A percentile compares a stretch with the other conserved stretches of the same genome.
phyloP scores from a whole-genome alignment of 768 basidiomycete genomes.

The Leccinum arenicola region DNA sequence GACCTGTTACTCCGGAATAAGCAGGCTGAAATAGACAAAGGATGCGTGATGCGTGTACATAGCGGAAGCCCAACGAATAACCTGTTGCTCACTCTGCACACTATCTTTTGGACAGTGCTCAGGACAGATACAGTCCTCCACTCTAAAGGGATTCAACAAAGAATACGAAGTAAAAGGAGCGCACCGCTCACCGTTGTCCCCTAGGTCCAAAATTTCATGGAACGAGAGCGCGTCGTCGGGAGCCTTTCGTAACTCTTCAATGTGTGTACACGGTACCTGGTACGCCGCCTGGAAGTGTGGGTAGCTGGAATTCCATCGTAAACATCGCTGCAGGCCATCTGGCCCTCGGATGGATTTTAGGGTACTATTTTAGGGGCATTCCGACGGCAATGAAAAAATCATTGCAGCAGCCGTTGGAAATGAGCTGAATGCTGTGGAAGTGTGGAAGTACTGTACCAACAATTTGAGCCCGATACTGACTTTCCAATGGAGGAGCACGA shows the following conservation, averaged over 20 bases:
- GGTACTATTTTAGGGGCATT: too few relatives aligned
- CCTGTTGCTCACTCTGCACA: not conserved
- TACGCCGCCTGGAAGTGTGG: conserved; percentile 2
- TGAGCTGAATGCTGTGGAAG: too few relatives aligned
- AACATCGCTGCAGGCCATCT: not conserved
- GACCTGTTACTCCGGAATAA: not conserved
- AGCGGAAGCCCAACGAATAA: not conserved
- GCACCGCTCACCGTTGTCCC: not conserved
- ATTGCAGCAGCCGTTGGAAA: too few relatives aligned
- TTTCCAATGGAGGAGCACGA: too few relatives aligned
- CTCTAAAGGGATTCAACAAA: not conserved
- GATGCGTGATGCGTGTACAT: not conserved
- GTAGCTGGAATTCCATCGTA: not conserved
- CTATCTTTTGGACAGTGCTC: not conserved
- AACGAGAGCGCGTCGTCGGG: conserved; percentile 41
- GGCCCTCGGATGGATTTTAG: too few relatives aligned
- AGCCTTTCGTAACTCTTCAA: conserved; percentile 31
- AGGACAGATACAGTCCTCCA: not conserved
- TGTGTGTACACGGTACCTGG: conserved; percentile 3
- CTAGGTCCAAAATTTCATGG: not conserved
- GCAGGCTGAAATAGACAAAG: not conserved
- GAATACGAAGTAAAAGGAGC: not conserved
- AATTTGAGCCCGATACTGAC: too few relatives aligned
- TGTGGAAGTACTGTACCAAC: too few relatives aligned
- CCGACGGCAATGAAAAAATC: too few relatives aligned